These are phyloP conservation scores for Suhomyces guaymorum DNA, from an alignment of 1,139 yeast species.

Conservation along the genomic window DNA sequence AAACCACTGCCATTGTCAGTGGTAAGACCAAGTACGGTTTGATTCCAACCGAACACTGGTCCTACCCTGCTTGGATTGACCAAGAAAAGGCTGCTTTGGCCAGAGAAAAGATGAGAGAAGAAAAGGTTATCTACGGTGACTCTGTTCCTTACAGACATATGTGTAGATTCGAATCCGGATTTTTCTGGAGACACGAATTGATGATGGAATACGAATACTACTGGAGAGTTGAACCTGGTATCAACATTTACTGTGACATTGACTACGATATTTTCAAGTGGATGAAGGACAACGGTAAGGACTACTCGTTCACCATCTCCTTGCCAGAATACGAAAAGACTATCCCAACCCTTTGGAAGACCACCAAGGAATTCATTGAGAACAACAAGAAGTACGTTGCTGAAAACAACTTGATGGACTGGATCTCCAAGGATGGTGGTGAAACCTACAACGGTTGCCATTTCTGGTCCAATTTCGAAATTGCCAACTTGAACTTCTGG, in stretches of 20 bases:
- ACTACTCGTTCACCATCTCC: constrained; percentile 78
- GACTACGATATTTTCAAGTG: constrained; percentile 80
- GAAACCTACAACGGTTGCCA: constrained; percentile 75
- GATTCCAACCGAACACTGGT: constrained; percentile 50
- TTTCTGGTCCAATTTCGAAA: constrained; percentile 87
- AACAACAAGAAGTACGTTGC: constrained; percentile 66
- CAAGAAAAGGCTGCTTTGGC: constrained; percentile 54
- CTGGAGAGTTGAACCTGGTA: constrained; percentile 95
- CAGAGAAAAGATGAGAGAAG: constrained; percentile 53
- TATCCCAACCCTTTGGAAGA: constrained; percentile 79
- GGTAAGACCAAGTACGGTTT: constrained; percentile 47
- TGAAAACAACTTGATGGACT: constrained; percentile 67
- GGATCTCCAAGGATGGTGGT: constrained; percentile 70
- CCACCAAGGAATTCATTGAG: constrained; percentile 66
- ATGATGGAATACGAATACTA: constrained; percentile 76
- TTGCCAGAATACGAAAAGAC: constrained; percentile 82
- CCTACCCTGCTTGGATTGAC: constrained; percentile 61
- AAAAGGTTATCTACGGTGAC: constrained; percentile 60
- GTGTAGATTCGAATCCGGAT: constrained; percentile 93
- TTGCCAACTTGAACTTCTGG: constrained; percentile 75
- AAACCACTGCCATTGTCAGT: constrained; percentile 35
- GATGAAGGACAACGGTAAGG: constrained; percentile 73
- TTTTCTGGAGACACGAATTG: constrained; percentile 77
- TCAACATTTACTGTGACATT: constrained; percentile 74
- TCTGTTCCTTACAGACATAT: constrained; percentile 71